Conservation (phyloP, 352 stramenopile species). For the Phytopythium oedochilum region DNA sequence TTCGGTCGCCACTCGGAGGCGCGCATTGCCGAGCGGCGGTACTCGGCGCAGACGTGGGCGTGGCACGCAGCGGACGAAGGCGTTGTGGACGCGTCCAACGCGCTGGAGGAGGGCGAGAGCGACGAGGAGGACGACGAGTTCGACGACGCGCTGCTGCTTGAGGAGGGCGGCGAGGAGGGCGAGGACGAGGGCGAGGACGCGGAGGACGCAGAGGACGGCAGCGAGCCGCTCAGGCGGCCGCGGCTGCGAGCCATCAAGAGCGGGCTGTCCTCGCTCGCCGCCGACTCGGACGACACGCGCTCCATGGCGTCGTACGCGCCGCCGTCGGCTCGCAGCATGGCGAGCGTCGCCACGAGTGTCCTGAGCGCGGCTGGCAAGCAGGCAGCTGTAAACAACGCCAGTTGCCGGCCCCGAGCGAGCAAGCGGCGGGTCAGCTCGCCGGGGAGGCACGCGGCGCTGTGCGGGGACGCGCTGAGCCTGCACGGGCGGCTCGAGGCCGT, state of each 20-base stretch:
- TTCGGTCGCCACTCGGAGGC: slow-evolving; percentile 49
- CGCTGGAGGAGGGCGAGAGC: neutral
- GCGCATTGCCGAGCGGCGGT: slow-evolving; percentile 38
- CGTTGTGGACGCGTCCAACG: slow-evolving; percentile 9
- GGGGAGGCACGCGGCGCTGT: slow-evolving; percentile 12
- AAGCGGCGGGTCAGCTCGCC: slow-evolving; percentile 12
- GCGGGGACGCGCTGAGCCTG: slow-evolving; percentile 36
- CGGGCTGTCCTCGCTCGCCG: neutral
- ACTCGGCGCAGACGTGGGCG: slow-evolving; percentile 51
- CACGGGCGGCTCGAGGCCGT: slow-evolving; percentile 52
- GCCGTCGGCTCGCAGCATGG: slow-evolving; percentile 13
- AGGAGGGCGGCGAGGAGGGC: slow-evolving; percentile 15
- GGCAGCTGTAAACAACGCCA: neutral
- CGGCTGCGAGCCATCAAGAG: neutral
- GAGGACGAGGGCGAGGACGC: slow-evolving; percentile 22
- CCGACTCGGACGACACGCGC: neutral
- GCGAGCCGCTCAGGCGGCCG: neutral
- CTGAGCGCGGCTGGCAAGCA: slow-evolving; percentile 5
- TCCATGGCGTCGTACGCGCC: slow-evolving; percentile 3
- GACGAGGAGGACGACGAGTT: slow-evolving; percentile 13
- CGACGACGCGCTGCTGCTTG: slow-evolving; percentile 4
- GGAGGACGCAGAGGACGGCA: neutral
- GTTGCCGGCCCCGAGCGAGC: neutral
- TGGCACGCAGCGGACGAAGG: slow-evolving; percentile 23
- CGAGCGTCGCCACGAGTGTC: slow-evolving; percentile 12